A percentile compares a stretch with the other conserved stretches of the same genome.
Evolutionary conservation across 495 filamentous ascomycete genomes (phyloP).

Genomic region (Sporormia fimetaria): DNA sequence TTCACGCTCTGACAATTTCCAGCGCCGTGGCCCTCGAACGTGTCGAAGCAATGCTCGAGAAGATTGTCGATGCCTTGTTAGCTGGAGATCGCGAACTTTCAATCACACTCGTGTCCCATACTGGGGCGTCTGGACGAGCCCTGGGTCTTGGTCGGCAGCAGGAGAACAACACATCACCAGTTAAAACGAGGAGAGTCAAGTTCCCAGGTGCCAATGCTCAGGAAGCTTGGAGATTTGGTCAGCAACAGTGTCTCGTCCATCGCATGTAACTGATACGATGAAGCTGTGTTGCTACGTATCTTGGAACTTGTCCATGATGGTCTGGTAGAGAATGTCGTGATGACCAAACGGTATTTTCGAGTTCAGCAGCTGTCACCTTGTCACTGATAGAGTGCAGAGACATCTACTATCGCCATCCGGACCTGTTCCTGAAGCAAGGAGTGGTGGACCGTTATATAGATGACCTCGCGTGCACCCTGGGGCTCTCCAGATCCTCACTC

Average conservation of each 20-base stretch:
- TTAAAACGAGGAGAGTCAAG: constrained; percentile 25
- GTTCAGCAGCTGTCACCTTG: not conserved
- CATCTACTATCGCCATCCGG: constrained; percentile 80
- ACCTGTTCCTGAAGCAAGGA: constrained; percentile 63
- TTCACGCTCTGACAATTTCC: not conserved
- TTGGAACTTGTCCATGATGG: constrained; percentile 61
- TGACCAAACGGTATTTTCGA: constrained; percentile 60
- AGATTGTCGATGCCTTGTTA: constrained; percentile 40
- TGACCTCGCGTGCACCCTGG: constrained; percentile 70
- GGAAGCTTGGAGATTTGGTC: constrained; percentile 60
- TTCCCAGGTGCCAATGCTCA: constrained; percentile 49
- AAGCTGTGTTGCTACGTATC: constrained; percentile 53
- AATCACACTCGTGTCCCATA: constrained; percentile 36
- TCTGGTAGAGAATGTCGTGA: constrained; percentile 46
- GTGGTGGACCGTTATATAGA: constrained; percentile 72
- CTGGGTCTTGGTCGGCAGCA: not conserved
- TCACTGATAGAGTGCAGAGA: constrained; percentile 43
- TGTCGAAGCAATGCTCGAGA: constrained; percentile 44
- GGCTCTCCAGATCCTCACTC: constrained; percentile 47
- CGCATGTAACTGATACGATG: constrained; percentile 5
- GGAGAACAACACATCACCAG: not conserved
- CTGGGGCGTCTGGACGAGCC: constrained; percentile 2
- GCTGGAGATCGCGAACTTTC: constrained; percentile 34
- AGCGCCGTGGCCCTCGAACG: constrained; percentile 34
- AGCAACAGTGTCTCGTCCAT: not conserved